Percentiles rank a stretch among this genome's conserved stretches.
Conservation (phyloP, 139 green algal species). For the Coelastrella sp. region DNA sequence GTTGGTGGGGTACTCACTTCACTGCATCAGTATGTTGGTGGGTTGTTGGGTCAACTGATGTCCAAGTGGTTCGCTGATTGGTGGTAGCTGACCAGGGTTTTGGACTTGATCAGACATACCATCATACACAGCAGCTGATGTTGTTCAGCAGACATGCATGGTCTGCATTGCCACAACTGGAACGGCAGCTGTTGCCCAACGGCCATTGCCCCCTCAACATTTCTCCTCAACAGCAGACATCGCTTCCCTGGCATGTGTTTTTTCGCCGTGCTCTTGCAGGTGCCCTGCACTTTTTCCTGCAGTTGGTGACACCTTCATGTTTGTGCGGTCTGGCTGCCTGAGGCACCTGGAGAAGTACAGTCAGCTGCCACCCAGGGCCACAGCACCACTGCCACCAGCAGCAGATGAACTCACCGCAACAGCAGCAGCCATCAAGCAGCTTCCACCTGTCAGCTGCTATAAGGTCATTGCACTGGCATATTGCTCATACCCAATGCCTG, state of each 20-base stretch:
- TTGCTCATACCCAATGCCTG: slow-evolving; percentile 48
- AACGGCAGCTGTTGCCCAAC: no score
- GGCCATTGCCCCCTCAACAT: no score
- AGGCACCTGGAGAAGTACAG: slow-evolving; percentile 74
- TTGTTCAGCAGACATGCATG: no score
- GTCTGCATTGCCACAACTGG: no score
- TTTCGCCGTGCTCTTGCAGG: slow-evolving; percentile 29
- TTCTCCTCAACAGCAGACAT: no score
- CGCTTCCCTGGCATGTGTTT: neutral
- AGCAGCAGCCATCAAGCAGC: neutral
- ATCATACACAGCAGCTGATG: neutral
- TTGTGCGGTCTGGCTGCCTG: slow-evolving; percentile 73
- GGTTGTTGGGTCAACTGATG: no score
- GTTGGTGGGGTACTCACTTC: no score
- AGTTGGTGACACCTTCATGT: slow-evolving; percentile 62
- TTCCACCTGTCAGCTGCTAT: slow-evolving; percentile 57
- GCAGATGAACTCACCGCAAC: slow-evolving; percentile 38
- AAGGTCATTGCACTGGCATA: slow-evolving; percentile 58
- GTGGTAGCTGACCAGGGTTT: no score
- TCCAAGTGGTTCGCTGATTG: no score
- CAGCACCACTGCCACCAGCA: slow-evolving; percentile 35
- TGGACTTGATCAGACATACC: no score
- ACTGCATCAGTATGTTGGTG: no score
- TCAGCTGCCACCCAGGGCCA: slow-evolving; percentile 34
- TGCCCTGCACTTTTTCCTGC: slow-evolving; percentile 80